Evolutionary conservation across 257 asterid species (phyloP).

Genomic region (Solanum etuberosum): DNA sequence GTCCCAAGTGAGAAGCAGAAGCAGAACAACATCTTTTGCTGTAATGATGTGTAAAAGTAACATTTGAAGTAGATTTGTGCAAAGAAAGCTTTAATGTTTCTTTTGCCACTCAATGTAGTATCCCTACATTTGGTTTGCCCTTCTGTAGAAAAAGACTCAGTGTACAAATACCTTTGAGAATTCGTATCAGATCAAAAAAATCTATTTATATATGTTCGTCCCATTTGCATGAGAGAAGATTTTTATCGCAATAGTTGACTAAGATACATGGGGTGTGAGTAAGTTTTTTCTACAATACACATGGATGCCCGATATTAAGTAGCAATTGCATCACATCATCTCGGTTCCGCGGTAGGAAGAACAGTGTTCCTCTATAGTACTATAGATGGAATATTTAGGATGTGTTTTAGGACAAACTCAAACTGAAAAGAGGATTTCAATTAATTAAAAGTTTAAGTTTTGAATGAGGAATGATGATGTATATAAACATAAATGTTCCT

Average conservation of each 20-base stretch:
- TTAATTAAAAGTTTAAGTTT: too few relatives aligned
- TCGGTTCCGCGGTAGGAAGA: background rate
- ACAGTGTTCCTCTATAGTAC: background rate
- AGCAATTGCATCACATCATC: background rate
- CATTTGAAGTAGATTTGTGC: constrained; percentile 14
- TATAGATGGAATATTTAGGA: background rate
- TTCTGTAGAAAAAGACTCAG: constrained; percentile 41
- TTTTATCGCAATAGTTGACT: background rate
- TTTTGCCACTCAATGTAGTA: constrained; percentile 27
- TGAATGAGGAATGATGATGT: background rate
- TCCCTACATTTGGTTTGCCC: constrained; percentile 22
- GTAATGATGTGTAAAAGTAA: constrained; percentile 11
- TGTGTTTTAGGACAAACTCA: too few relatives aligned
- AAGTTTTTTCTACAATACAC: background rate
- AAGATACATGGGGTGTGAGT: rapidly evolving
- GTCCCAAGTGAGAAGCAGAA: constrained; percentile 49
- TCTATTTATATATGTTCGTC: background rate
- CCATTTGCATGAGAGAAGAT: background rate
- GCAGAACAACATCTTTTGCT: background rate
- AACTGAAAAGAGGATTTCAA: too few relatives aligned
- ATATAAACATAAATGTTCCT: background rate
- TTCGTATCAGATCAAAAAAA: background rate
- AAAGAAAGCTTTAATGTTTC: constrained; percentile 3
- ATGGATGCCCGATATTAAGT: background rate
- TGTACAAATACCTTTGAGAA: constrained; percentile 45